phyloP scores from a whole-genome alignment of 2,329 filamentous ascomycete species.

The Mycosphaerella arachidis region DNA sequence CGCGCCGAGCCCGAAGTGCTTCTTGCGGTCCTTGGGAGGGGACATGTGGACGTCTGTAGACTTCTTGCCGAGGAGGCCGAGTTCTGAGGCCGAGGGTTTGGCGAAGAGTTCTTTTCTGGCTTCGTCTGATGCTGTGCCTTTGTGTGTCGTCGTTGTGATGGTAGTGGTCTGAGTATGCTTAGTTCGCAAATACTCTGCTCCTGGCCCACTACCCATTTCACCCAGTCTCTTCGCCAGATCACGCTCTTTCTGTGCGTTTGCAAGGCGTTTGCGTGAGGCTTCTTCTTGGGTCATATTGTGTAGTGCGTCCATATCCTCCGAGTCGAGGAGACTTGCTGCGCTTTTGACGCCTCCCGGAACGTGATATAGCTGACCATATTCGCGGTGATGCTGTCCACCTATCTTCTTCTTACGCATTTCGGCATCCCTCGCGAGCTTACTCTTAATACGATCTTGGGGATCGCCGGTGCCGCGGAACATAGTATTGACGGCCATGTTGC shows the following conservation, averaged over 20 bases:
- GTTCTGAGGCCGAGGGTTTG: constrained; percentile 31
- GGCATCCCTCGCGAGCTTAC: constrained; percentile 7
- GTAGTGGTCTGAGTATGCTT: constrained; percentile 19
- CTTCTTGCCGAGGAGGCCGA: constrained; percentile 43
- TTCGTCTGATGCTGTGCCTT: constrained; percentile 10
- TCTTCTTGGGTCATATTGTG: constrained; percentile 54
- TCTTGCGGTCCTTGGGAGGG: constrained; percentile 40
- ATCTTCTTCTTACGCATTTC: constrained; percentile 18
- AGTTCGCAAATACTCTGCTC: constrained; percentile 64
- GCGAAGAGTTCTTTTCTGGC: constrained; percentile 17
- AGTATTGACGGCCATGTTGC: constrained; percentile 74
- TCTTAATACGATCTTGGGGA: constrained; percentile 12
- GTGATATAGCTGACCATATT: constrained; percentile 49
- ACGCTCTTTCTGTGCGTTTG: constrained; percentile 65
- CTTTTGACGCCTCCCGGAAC: constrained; percentile 38
- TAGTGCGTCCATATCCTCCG: constrained; percentile 55
- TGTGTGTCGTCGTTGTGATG: constrained; percentile 12
- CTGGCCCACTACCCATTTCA: constrained; percentile 60
- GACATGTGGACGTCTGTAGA: constrained; percentile 40
- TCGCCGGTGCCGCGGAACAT: constrained; percentile 41
- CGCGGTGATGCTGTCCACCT: constrained; percentile 53
- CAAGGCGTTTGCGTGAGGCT: constrained; percentile 59
- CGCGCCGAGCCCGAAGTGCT: constrained; percentile 34
- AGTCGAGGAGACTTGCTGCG: constrained; percentile 61
- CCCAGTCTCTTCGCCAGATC: constrained; percentile 67